phyloP scores from a whole-genome alignment of 495 filamentous ascomycete genomes.

The Bacidia rubella region DNA sequence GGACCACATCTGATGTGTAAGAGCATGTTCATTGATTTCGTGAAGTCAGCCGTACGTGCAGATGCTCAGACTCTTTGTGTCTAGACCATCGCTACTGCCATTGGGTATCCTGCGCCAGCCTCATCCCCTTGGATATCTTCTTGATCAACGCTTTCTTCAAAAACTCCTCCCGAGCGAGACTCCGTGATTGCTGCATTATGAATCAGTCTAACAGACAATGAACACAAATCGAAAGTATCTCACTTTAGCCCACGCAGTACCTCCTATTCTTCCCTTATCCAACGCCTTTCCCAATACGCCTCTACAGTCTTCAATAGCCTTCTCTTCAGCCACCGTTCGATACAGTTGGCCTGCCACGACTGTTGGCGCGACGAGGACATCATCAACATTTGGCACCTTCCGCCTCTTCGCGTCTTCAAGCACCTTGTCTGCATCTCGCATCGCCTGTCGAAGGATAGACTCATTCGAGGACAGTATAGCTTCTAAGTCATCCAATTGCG shows the following conservation, averaged over 20 bases:
- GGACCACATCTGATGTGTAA: too few relatives aligned
- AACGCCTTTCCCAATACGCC: conserved; percentile 73
- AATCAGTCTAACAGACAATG: neutral
- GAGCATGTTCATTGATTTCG: too few relatives aligned
- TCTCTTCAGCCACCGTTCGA: conserved; percentile 71
- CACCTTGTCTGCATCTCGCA: conserved; percentile 66
- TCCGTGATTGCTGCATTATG: conserved; percentile 51
- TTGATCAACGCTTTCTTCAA: conserved; percentile 75
- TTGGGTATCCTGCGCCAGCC: conserved; percentile 31
- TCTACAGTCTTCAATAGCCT: conserved; percentile 68
- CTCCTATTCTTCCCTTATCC: conserved; percentile 64
- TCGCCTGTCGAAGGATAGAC: conserved; percentile 55
- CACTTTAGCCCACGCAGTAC: conserved; percentile 71
- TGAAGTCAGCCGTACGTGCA: too few relatives aligned
- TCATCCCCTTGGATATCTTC: conserved; percentile 84
- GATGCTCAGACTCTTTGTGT: neutral
- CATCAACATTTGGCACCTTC: conserved; percentile 61
- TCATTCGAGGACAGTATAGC: conserved; percentile 63
- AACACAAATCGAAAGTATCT: conserved; percentile 9
- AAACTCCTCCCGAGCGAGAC: conserved; percentile 77
- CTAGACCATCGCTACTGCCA: conserved; percentile 6
- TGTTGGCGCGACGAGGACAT: conserved; percentile 83
- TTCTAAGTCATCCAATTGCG: conserved; percentile 53
- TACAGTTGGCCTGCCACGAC: conserved; percentile 90
- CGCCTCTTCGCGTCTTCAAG: conserved; percentile 47